Base-by-base conservation (phyloP, 75 land plant species). In the Pinus taeda region DNA sequence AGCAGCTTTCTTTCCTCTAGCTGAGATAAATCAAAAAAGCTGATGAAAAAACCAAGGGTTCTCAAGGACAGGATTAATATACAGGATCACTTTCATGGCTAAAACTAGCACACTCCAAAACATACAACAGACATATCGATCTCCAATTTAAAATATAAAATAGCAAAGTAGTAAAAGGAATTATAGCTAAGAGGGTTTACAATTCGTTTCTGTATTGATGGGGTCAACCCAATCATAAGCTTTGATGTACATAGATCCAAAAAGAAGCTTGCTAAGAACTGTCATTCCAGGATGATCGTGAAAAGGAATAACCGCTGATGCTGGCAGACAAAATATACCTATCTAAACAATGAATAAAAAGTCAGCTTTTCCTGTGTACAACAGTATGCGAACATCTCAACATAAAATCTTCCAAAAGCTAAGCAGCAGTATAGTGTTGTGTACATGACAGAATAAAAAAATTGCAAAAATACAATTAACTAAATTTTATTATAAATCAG, bases 211-310 rank as follows among this genome's bases (percentile, higher is more conserved):
- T 62, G 56, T 76, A 22, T 80, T 77, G 57, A 36, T 58, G 45
- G 84, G 78, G 59, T 76, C 81, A 58, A 60, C 80, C 81, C 81
- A 80, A 49, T 80, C 81, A 49, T 80, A 80, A 55, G 80, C 60
- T 60, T 80, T 80, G 22, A 80, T 77, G 63, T 80, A 49, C 93
- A 96, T 89, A 33, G 95, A 81, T 3, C 99, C 99, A 71, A 89
- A 92, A 15, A 96, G 90, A 67, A 96, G 87, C 85, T 90, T 94
- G 81, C 98, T 94, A 73, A 96, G 87, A 53, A 96, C 99, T 0
- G 93, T 96, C 99, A 96, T 96, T 37, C 89, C 97, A 37, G 99
- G 99, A 77, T 96, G 99, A 75, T 96, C 85, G 75, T 96, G 99
- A 30, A 96, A 92, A 6, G 99, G 99, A 74, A 96, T 89, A 24